A percentile compares a stretch with the other conserved stretches of the same genome.
Conservation (phyloP, 225 moss, liverwort and hornwort genomes). For the Neckera pumila region DNA sequence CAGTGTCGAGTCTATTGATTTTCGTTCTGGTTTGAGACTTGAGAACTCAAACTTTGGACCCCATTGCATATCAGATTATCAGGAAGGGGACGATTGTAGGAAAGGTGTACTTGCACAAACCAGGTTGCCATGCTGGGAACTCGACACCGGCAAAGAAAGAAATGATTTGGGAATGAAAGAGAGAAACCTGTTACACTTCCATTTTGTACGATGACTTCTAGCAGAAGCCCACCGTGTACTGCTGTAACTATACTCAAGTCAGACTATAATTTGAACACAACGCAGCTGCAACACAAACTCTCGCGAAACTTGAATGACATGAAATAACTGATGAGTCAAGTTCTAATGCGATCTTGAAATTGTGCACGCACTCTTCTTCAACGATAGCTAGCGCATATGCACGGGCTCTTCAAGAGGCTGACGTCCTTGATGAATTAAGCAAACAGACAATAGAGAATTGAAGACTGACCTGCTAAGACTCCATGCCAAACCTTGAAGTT, state of each 20-base stretch:
- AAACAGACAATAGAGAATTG: background rate
- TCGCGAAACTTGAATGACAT: background rate
- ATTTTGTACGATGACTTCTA: background rate
- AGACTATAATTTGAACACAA: background rate
- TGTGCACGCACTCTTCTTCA: background rate
- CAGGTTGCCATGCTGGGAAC: background rate
- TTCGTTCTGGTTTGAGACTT: background rate
- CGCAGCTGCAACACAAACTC: background rate
- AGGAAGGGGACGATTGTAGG: background rate
- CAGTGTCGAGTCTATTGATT: background rate
- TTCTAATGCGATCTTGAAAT: background rate
- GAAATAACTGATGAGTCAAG: background rate
- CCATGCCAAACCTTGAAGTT: background rate
- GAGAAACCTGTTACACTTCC: background rate
- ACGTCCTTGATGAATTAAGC: background rate
- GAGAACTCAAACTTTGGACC: background rate
- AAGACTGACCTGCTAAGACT: background rate
- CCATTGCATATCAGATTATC: too few relatives aligned
- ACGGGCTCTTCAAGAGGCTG: background rate
- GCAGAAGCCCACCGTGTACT: background rate
- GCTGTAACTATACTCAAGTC: background rate
- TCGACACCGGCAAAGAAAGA: background rate
- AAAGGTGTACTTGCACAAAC: background rate
- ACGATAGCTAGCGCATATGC: background rate
- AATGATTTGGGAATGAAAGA: background rate